phyloP scores from a whole-genome alignment of 2,329 filamentous ascomycete genomes.

The Claviceps sp. region DNA sequence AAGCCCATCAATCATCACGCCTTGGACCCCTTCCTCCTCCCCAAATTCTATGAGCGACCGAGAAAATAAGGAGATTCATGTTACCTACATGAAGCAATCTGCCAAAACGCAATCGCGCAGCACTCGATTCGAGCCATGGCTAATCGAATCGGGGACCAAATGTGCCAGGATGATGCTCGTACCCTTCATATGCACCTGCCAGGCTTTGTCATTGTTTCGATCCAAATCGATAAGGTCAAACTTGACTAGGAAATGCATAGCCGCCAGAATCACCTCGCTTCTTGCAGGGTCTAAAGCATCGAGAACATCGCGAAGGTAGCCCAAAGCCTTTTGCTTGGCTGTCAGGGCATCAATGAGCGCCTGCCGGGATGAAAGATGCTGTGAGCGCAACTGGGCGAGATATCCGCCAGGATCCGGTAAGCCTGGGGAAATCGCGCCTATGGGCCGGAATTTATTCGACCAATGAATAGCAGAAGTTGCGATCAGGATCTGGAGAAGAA shows the following conservation, averaged over 20 bases:
- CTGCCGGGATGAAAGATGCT: conserved; percentile 23
- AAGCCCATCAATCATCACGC: background rate
- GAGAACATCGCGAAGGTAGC: conserved; percentile 26
- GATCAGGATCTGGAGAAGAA: conserved; percentile 34
- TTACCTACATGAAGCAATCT: conserved; percentile 33
- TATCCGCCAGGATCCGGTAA: conserved; percentile 23
- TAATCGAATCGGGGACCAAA: conserved; percentile 16
- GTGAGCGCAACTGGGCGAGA: conserved; percentile 23
- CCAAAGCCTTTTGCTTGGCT: conserved; percentile 34
- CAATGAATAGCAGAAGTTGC: conserved; percentile 37
- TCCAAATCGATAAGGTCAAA: conserved; percentile 37
- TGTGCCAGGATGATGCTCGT: conserved; percentile 28
- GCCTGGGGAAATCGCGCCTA: conserved; percentile 17
- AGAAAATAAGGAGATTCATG: background rate
- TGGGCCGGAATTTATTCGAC: conserved; percentile 28
- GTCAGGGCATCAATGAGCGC: conserved; percentile 33
- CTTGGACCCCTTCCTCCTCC: background rate
- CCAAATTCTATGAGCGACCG: background rate
- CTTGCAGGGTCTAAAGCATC: conserved; percentile 25
- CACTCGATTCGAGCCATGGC: conserved; percentile 19
- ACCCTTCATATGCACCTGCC: conserved; percentile 33
- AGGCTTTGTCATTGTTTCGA: conserved; percentile 26
- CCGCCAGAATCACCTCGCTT: conserved; percentile 33
- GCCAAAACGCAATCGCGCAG: conserved; percentile 33
- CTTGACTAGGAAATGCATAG: conserved; percentile 37